A percentile compares a stretch with the other conserved stretches of the same genome.
These are phyloP conservation scores for Phylloporus scabripes DNA, from an alignment of 768 basidiomycete species.

Conservation along the genomic window DNA sequence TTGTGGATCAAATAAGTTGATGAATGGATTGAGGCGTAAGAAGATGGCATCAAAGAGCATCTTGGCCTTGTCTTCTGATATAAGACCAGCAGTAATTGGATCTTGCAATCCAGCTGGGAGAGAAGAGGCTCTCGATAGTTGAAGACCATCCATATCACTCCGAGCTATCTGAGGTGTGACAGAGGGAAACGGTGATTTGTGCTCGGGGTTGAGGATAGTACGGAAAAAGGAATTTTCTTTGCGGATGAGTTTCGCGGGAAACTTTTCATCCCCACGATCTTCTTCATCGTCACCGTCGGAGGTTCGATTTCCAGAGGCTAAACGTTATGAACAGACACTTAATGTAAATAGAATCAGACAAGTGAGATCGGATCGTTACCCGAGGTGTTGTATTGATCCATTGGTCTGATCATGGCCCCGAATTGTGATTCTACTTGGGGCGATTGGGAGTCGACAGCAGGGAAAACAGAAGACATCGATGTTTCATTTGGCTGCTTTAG, in stretches of 20 bases:
- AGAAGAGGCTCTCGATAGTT: conserved; percentile 31
- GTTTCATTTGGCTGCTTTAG: conserved; percentile 50
- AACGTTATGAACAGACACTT: conserved; percentile 4
- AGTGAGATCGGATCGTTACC: conserved; percentile 13
- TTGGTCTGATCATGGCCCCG: conserved; percentile 26
- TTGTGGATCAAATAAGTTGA: conserved; percentile 84
- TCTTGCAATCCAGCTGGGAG: conserved; percentile 45
- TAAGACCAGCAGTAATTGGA: conserved; percentile 65
- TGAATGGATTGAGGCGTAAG: conserved; percentile 81
- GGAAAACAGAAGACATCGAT: conserved; percentile 29
- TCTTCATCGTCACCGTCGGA: conserved; percentile 57
- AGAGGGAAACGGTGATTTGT: conserved; percentile 36
- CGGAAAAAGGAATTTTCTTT: conserved; percentile 79
- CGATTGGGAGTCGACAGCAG: conserved; percentile 29
- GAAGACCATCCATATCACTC: conserved; percentile 35
- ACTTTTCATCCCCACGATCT: conserved; percentile 61
- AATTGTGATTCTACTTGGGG: conserved; percentile 25
- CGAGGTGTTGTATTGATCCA: conserved; percentile 28
- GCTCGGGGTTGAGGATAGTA: conserved; percentile 73
- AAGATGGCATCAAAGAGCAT: conserved; percentile 75
- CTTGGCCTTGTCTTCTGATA: conserved; percentile 65
- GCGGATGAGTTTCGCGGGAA: conserved; percentile 70
- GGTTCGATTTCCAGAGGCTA: conserved; percentile 22
- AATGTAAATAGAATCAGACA: conserved; percentile 3
- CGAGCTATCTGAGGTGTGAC: conserved; percentile 27